Evolutionary conservation across 2,329 filamentous ascomycete species (phyloP).

Genomic region (Fusarium sp.): DNA sequence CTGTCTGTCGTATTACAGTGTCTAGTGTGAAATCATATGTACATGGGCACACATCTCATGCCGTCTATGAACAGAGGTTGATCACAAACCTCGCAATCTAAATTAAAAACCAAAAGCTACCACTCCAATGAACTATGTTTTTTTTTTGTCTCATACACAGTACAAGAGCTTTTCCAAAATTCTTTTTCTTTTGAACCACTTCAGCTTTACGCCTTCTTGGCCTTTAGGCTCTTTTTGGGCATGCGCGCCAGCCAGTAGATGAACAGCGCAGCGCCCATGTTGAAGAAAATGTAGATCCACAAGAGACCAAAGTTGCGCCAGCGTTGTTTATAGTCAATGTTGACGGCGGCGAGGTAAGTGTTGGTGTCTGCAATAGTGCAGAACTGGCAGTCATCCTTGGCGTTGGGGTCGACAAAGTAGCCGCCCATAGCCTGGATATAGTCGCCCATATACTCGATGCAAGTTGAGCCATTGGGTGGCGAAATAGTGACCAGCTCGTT

Average conservation of each 20-base stretch:
- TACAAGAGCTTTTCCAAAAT: neutral
- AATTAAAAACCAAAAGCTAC: constrained; percentile 9
- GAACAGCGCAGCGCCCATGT: constrained; percentile 67
- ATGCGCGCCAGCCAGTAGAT: constrained; percentile 71
- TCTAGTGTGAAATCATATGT: constrained; percentile 38
- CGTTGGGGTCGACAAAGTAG: constrained; percentile 64
- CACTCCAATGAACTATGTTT: constrained; percentile 1
- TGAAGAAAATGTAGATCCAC: constrained; percentile 72
- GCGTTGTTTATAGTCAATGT: constrained; percentile 69
- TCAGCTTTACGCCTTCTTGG: constrained; percentile 51
- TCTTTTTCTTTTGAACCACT: neutral
- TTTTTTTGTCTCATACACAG: constrained; percentile 17
- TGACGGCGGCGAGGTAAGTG: constrained; percentile 63
- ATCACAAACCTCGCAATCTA: constrained; percentile 19
- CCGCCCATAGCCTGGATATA: constrained; percentile 68
- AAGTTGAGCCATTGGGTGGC: constrained; percentile 71
- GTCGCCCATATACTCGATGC: constrained; percentile 68
- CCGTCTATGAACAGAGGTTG: constrained; percentile 35
- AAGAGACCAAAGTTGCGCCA: constrained; percentile 80
- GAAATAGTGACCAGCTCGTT: constrained; percentile 79
- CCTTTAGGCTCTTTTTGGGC: constrained; percentile 57
- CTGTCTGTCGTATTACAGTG: constrained; percentile 38
- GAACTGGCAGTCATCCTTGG: constrained; percentile 69
- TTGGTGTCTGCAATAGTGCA: constrained; percentile 69
- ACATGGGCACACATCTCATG: constrained; percentile 33